Evolutionary conservation across 2,329 filamentous ascomycete genomes (phyloP), one percentile per base, ranked within the genome.

Genomic region (Fusarium azukiicola): DNA sequence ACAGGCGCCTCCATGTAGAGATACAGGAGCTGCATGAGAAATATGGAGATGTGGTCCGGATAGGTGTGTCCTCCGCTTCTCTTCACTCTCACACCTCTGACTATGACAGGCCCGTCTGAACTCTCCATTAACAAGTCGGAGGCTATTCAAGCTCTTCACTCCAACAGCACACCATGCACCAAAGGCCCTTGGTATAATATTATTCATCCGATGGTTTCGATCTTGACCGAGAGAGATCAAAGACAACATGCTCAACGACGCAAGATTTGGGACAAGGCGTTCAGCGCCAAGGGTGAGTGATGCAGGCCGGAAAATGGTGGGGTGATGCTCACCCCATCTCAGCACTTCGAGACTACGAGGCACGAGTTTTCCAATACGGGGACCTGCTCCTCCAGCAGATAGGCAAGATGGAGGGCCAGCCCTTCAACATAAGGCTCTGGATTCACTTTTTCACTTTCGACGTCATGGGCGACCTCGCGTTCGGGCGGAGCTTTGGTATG

Each of bases 381-480:
- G 67, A 76, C 32, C 74, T 75, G 10, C 73, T 82, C 23, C 79
- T 87, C 19, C 67, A 82, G 16, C 67, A 74, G 12, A 47, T 81
- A 7, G 67, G 54, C 8, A 69, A 75, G 54, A 61, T 61, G 17
- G 68, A 79, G 14, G 82, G 82, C 2, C 67, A 69, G 10, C 71
- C 81, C 0, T 70, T 87, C 9, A 79, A 89, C 50, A 80, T 82
- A 7, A 79, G 85, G 1, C 74, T 81, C 7, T 86, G 86, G 58
- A 87, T 85, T 67, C 84, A 84, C 32, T 88, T 88, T 50, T 79
- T 78, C 27, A 79, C 72, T n/a, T 79, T 80, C 8, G 87, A 88
- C 27, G 83, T 88, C 9, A 88, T 89, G 88, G 87, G 86, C 3
- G 86, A 89, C 64, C 79, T 89, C 49, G 87, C 85, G 8, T 89